Conservation (phyloP, 495 filamentous ascomycete genomes). For the Neurospora sp. region DNA sequence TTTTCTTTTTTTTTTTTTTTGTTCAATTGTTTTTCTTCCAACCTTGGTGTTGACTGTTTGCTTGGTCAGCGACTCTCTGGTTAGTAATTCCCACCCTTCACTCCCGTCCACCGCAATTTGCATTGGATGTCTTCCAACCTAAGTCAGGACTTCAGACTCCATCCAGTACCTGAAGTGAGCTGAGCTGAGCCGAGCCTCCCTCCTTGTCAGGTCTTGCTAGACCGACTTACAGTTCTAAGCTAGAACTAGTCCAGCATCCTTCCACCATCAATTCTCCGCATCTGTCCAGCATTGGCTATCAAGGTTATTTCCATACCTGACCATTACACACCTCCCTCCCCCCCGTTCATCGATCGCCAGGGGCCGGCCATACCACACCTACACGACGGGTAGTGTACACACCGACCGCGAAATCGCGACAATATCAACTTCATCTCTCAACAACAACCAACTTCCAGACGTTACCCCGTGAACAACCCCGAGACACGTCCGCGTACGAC, state of each 20-base stretch:
- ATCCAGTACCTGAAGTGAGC: not conserved
- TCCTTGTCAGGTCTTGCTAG: not conserved
- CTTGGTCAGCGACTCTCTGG: constrained; percentile 1
- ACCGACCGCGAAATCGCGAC: not conserved
- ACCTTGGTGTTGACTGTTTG: constrained; percentile 5
- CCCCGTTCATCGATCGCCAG: not conserved
- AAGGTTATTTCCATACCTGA: not conserved
- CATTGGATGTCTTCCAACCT: too few species aligned
- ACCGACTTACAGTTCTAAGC: not conserved
- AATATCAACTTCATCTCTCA: not conserved
- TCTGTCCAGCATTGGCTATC: not conserved
- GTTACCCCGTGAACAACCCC: not conserved
- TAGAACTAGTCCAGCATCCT: not conserved
- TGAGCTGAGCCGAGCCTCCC: not conserved
- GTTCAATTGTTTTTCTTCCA: not conserved
- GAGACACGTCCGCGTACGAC: not conserved
- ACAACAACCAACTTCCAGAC: not conserved
- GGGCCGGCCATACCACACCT: not conserved
- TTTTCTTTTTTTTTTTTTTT: not conserved
- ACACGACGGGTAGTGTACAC: not conserved
- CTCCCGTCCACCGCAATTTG: not conserved
- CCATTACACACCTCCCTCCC: not conserved
- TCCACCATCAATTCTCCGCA: not conserved
- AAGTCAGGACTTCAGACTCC: not conserved
- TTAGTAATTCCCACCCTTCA: not conserved